Evolutionary conservation across 768 basidiomycete species (phyloP).

Genomic region (Fomitopsis serialis): DNA sequence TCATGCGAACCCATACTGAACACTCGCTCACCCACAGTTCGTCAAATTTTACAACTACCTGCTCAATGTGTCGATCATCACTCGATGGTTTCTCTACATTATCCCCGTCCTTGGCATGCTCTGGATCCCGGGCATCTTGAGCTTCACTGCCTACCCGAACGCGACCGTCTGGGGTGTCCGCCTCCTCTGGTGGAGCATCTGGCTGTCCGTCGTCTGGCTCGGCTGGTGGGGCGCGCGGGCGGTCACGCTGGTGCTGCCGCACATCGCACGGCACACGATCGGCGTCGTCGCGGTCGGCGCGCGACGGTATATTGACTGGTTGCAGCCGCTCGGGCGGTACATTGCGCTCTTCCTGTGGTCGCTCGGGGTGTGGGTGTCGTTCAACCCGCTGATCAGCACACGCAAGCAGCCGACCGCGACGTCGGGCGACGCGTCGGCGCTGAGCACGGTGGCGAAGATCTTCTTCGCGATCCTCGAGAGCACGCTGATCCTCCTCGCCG

Average conservation of each 20-base stretch:
- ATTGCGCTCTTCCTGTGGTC: conserved; percentile 68
- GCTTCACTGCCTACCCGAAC: conserved; percentile 44
- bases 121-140: conserved; percentile 76
- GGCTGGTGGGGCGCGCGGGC: conserved; percentile 74
- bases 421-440: conserved; percentile 31
- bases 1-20: background rate
- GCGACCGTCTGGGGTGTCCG: conserved; percentile 46
- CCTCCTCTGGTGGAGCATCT: conserved; percentile 79
- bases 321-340: conserved; percentile 60
- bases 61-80: conserved; percentile 68
- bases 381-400: conserved; percentile 56
- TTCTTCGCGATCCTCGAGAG: conserved; percentile 73
- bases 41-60: conserved; percentile 67
- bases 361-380: conserved; percentile 63
- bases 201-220: conserved; percentile 76
- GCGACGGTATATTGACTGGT: conserved; percentile 77
- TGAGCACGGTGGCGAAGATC: conserved; percentile 56
- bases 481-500: conserved; percentile 62
- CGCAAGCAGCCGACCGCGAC: conserved; percentile 19
- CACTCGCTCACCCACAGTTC: conserved; percentile 31
- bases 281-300: conserved; percentile 70
- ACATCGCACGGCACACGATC: conserved; percentile 53
- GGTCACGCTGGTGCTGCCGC: conserved; percentile 36
- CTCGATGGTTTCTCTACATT: conserved; percentile 78
- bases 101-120: conserved; percentile 61